phyloP scores from a whole-genome alignment of 495 filamentous ascomycete genomes.

The Xylaria intraflava region DNA sequence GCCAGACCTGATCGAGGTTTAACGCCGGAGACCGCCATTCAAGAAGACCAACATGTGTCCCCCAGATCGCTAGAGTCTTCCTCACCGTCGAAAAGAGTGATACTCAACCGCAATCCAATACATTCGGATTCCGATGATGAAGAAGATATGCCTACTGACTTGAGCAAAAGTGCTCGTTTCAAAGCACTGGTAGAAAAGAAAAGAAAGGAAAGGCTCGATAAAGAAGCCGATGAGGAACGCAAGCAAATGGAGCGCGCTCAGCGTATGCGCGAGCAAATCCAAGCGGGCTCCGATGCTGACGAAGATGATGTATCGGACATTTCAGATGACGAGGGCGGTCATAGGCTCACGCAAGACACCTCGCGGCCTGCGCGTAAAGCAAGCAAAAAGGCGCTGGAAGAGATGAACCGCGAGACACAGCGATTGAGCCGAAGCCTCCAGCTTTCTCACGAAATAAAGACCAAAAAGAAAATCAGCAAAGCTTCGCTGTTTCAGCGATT shows the following conservation, averaged over 20 bases:
- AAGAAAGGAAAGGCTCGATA: constrained; percentile 59
- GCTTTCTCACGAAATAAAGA: constrained; percentile 79
- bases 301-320: constrained; percentile 42
- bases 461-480: constrained; percentile 87
- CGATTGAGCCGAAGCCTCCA: constrained; percentile 85
- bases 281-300: constrained; percentile 33
- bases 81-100: constrained; percentile 16
- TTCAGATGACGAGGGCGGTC: constrained; percentile 50
- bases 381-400: constrained; percentile 92
- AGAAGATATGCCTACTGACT: constrained; percentile 38
- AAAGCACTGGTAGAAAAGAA: constrained; percentile 64
- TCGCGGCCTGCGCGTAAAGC: constrained; percentile 73
- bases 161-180: constrained; percentile 51
- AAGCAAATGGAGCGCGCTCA: constrained; percentile 46
- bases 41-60: constrained; percentile 11
- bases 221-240: constrained; percentile 50
- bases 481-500: constrained; percentile 78
- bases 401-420: constrained; percentile 90
- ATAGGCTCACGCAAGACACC: constrained; percentile 53
- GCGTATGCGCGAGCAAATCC: constrained; percentile 25
- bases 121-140: constrained; percentile 43
- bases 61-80: constrained; percentile 40
- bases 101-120: constrained; percentile 9
- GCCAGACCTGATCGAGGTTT: constrained; percentile 28
- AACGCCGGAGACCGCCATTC: constrained; percentile 25